Evolutionary conservation across 192 early-diverging fungal species (phyloP), one percentile per base, ranked within the genome.

Genomic region (Umbelopsis ramanniana): DNA sequence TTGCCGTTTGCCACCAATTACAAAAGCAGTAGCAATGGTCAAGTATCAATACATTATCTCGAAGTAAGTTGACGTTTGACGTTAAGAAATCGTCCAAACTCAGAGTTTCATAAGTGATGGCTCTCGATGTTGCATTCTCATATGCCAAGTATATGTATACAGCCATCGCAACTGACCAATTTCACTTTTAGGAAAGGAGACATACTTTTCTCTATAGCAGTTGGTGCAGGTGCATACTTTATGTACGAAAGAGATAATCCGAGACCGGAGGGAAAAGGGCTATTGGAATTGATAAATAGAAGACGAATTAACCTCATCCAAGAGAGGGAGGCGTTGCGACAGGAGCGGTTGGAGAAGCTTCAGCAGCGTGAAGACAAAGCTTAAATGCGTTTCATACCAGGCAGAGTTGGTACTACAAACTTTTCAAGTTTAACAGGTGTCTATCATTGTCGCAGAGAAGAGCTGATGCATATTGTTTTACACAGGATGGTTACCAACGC

Each of bases 161-260:
- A 2, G 21, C 21, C 37, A 17, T 26, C 48, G 19, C 24, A 38
- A 22, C 29, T 70, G 6, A 53, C 22, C 60, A 52, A 53, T 45
- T 68, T n/a, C 29, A 8, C 26, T 54, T 22, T 33, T 76, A 84
- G 85, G 72, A 70, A 76, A 43, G 87, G 87, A 15, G 87, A 88
- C 66, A 70, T 86, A 52, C 70, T 82, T 12, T 86, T 86, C 67
- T 85, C 87, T 1, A 12, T 88, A 14, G 75, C 78, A 37, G 82
- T 86, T 17, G 87, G 85, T 26, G 75, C 84, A 15, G 57, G 81
- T 12, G 87, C 83, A 15, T 88, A 88, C 66, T 83, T 85, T 77
- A 53, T 86, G 10, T 85, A 86, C 46, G 87, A 88, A 54, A 68
- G 77, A 2, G 85, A 86, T 26, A 81, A 88, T 69, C 82, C 85